These are phyloP conservation scores for Saturnispora quitensis DNA, from an alignment of 805 yeast species.

Conservation along the genomic window DNA sequence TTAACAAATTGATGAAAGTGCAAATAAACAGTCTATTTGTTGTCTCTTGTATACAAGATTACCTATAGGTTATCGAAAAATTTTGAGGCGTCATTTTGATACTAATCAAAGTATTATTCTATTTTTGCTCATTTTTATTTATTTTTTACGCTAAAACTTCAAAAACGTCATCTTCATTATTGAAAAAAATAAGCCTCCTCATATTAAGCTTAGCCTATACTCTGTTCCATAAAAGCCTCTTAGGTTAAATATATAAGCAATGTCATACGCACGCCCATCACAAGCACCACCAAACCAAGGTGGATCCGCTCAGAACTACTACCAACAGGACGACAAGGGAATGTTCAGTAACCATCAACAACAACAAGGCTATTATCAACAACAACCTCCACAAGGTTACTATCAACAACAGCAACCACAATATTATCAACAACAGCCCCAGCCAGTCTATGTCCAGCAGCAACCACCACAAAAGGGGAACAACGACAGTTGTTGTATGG, in stretches of 20 bases:
- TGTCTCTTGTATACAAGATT: no score
- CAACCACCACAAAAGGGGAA: constrained; percentile 33
- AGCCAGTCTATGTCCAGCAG: constrained; percentile 47
- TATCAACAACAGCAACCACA: constrained; percentile 29
- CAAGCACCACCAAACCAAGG: constrained; percentile 13
- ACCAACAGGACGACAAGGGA: constrained; percentile 23
- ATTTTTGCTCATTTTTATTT: not conserved
- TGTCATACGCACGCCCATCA: constrained; percentile 10
- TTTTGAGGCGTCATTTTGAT: not conserved
- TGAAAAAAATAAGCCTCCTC: not conserved
- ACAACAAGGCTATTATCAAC: constrained; percentile 31
- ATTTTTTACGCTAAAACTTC: not conserved
- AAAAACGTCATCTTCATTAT: constrained; percentile 2
- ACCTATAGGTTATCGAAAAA: no score
- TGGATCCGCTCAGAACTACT: constrained; percentile 13
- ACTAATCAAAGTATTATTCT: not conserved
- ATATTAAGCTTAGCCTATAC: not conserved
- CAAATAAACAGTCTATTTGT: no score
- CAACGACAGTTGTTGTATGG: constrained; percentile 38
- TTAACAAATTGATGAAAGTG: no score
- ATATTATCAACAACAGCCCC: constrained; percentile 35
- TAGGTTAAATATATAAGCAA: not conserved
- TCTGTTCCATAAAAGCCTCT: not conserved
- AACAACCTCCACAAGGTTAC: constrained; percentile 30
- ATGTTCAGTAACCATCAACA: constrained; percentile 17